Conservation (phyloP, 2,329 filamentous ascomycete genomes). For the Stachybotrys chlorohalonatus region DNA sequence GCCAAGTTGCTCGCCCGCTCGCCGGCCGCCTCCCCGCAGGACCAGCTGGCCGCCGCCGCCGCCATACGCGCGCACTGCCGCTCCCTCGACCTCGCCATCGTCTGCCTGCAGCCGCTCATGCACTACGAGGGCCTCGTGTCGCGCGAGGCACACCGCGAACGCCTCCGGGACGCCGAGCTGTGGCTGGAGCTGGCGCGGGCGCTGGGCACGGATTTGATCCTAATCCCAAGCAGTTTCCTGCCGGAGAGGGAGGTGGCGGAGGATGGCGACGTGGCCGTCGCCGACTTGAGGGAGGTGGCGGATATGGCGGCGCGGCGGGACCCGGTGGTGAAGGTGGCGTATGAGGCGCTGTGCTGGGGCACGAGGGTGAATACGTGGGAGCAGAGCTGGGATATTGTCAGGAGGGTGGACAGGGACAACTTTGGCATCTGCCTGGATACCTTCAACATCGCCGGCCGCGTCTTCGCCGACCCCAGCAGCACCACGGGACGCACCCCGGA, state of each 20-base stretch:
- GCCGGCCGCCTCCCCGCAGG: conserved; percentile 18
- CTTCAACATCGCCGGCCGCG: conserved; percentile 65
- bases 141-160: conserved; percentile 43
- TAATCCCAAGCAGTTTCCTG: conserved; percentile 66
- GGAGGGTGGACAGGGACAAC: conserved; percentile 56
- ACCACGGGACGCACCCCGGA: conserved; percentile 39
- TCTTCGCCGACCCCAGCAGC: conserved; percentile 60
- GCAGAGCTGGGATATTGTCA: conserved; percentile 58
- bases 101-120: conserved; percentile 68
- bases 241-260: conserved; percentile 32
- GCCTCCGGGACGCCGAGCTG: conserved; percentile 53
- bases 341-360: conserved; percentile 66
- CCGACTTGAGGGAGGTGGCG: conserved; percentile 55
- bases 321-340: conserved; percentile 58
- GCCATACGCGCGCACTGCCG: conserved; percentile 49
- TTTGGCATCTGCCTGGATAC: conserved; percentile 72
- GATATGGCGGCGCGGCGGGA: conserved; percentile 52
- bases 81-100: conserved; percentile 40
- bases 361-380: conserved; percentile 66
- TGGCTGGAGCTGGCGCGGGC: conserved; percentile 61
- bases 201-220: conserved; percentile 61
- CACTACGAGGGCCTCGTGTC: conserved; percentile 69
- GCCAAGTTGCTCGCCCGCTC: conserved; percentile 36
- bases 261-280: conserved; percentile 45
- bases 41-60: conserved; percentile 48